Evolutionary conservation across 2,329 filamentous ascomycete species (phyloP), one percentile per base, ranked within the genome.

Genomic region (Fusarium anthophilum): DNA sequence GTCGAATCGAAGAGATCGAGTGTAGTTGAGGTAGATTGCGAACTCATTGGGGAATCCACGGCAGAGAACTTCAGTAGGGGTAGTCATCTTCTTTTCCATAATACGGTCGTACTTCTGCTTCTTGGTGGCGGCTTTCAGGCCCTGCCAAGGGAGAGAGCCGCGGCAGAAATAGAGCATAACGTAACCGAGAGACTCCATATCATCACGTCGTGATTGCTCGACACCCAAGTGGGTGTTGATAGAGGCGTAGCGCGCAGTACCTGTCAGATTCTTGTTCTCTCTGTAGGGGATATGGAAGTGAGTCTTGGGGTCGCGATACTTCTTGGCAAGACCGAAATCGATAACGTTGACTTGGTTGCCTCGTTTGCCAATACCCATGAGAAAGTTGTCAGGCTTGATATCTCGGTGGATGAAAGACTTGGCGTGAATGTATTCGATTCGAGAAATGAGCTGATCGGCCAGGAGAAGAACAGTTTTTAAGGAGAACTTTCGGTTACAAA

Each of bases 61-160:
- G 92, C 96, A 99, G 56, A 99, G 94, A 55, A 98, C 95, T 86
- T 99, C 96, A 79, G 96, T 98, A 14, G 96, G 95, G 7, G 96
- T 99, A 20, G 96, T 99, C 96, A 98, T 98, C 94, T 99, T 99
- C 92, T 99, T 99, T 90, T 99, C 96, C 96, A 98, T 98, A 87
- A 99, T 99, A 76, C 96, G 92, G 86, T 99, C 96, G 83, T 99
- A 98, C 89, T 99, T 99, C 88, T 98, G 96, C 92, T 98, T 98
- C 92, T 98, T 98, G 77, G 95, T 98, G 79, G 96, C 96, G 87
- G 96, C 96, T 91, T 98, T 98, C 63, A 98, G 89, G 65, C 96
- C 96, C 88, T 99, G 96, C 96, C 96, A 99, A 72, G 96, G 96
- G 66, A 99, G 94, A 75, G 95, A 98, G 74, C 96, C 96, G 85